Conservation (phyloP, 768 basidiomycete genomes). For the Phanerochaete carnosa region DNA sequence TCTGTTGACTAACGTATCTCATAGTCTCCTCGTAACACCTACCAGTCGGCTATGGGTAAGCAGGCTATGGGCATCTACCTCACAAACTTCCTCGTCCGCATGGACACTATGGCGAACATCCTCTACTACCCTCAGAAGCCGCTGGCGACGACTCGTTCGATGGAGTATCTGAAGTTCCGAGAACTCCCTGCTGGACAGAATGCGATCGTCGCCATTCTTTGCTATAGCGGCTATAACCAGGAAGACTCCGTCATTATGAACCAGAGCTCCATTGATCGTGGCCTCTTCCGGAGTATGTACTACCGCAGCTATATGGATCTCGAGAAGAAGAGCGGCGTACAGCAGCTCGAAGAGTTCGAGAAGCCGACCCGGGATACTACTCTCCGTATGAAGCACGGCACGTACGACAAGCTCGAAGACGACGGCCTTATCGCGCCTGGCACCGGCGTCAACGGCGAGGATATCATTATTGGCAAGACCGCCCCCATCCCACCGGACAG, state of each 20-base stretch:
- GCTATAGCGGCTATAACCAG: slow-evolving; percentile 99
- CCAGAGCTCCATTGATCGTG: slow-evolving; percentile 96
- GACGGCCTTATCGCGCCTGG: slow-evolving; percentile 97
- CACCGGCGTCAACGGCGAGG: slow-evolving; percentile 91
- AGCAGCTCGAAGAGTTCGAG: slow-evolving; percentile 93
- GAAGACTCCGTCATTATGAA: slow-evolving; percentile 99
- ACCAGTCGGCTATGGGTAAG: slow-evolving; percentile 99
- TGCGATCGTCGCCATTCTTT: slow-evolving; percentile 96
- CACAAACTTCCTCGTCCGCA: slow-evolving; percentile 96
- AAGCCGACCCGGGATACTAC: slow-evolving; percentile 93
- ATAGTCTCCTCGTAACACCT: slow-evolving; percentile 99
- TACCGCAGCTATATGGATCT: slow-evolving; percentile 98
- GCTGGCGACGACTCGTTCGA: slow-evolving; percentile 95
- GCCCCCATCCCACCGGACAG: slow-evolving; percentile 95
- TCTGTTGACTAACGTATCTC: neutral
- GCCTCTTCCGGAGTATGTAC: slow-evolving; percentile 97
- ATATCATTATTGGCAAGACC: slow-evolving; percentile 99
- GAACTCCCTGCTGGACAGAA: slow-evolving; percentile 99
- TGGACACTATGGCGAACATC: slow-evolving; percentile 99
- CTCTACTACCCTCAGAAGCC: slow-evolving; percentile 99
- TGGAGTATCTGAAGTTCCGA: slow-evolving; percentile 99
- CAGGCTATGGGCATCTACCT: slow-evolving; percentile 99
- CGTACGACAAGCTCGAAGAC: slow-evolving; percentile 96
- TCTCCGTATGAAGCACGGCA: slow-evolving; percentile 95
- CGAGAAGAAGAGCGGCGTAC: slow-evolving; percentile 93